These are phyloP conservation scores for Pisolithus marmoratus DNA, from an alignment of 768 basidiomycete species.

Conservation along the genomic window DNA sequence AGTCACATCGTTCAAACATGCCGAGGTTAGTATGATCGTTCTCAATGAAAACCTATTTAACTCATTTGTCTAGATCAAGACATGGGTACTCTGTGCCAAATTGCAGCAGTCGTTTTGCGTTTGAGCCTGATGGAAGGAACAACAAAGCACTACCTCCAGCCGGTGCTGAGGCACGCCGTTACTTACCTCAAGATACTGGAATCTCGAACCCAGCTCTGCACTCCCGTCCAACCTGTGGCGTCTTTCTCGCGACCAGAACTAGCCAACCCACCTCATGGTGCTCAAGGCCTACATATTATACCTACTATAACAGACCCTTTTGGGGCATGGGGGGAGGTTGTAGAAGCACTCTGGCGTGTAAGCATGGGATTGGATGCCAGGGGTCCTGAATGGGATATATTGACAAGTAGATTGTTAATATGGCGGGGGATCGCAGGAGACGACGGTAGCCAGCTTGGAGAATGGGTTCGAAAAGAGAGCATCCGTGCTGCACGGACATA, in stretches of 20 bases:
- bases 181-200: conserved; percentile 28
- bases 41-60: neutral
- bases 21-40: conserved; percentile 11
- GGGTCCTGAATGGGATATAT: conserved; percentile 39
- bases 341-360: conserved; percentile 42
- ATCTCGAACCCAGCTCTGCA: conserved; percentile 2
- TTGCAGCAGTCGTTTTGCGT: conserved; percentile 30
- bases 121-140: conserved; percentile 31
- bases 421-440: conserved; percentile 43
- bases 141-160: conserved; percentile 19
- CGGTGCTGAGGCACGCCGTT: conserved; percentile 27
- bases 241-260: conserved; percentile 3
- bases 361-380: conserved; percentile 14
- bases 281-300: conserved; percentile 33
- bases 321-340: conserved; percentile 42
- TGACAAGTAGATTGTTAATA: conserved; percentile 48
- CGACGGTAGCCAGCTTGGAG: conserved; percentile 32
- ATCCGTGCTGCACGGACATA: neutral
- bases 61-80: conserved; percentile 13
- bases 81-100: conserved; percentile 16
- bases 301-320: conserved; percentile 24
- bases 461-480: conserved; percentile 34
- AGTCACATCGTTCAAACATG: conserved; percentile 29
- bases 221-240: neutral
- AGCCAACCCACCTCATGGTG: conserved; percentile 28